These are phyloP conservation scores for Vitis rupestris DNA, from an alignment of 164 flowering plant genomes.

Conservation along the genomic window DNA sequence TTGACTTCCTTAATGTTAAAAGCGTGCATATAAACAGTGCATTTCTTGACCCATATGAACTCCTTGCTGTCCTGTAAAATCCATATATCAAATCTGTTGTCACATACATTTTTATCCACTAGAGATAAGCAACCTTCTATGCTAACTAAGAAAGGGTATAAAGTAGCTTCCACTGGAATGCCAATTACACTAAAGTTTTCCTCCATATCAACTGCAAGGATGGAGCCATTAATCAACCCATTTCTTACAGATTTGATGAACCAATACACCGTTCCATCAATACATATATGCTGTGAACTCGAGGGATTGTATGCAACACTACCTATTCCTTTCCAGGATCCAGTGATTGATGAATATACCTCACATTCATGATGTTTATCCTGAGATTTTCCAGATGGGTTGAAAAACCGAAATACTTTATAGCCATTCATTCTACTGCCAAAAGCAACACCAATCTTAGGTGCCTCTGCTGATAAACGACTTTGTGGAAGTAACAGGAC, in stretches of 20 bases:
- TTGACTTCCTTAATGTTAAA: too few relatives aligned
- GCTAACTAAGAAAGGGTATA: too few relatives aligned
- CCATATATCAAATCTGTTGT: too few relatives aligned
- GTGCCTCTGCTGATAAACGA: neutral
- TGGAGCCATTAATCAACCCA: neutral
- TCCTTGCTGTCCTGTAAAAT: too few relatives aligned
- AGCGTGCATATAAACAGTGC: too few relatives aligned
- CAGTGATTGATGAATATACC: slow-evolving; percentile 12
- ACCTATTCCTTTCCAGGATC: slow-evolving; percentile 11
- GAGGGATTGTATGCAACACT: neutral
- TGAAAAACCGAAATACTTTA: slow-evolving; percentile 20
- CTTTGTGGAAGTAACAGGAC: slow-evolving; percentile 15
- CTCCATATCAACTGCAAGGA: too few relatives aligned
- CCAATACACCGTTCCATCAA: slow-evolving; percentile 11
- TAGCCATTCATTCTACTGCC: slow-evolving; percentile 14
- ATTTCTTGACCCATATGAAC: too few relatives aligned
- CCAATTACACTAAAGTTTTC: too few relatives aligned
- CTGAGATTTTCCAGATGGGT: neutral
- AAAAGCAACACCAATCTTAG: slow-evolving; percentile 19
- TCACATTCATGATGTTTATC: neutral
- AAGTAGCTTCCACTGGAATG: too few relatives aligned
- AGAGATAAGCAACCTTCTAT: too few relatives aligned
- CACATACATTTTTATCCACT: too few relatives aligned
- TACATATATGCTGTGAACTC: neutral
- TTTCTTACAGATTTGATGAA: neutral